phyloP scores from a whole-genome alignment of 2,329 filamentous ascomycete species.

The Neofusicoccum cordaticola region DNA sequence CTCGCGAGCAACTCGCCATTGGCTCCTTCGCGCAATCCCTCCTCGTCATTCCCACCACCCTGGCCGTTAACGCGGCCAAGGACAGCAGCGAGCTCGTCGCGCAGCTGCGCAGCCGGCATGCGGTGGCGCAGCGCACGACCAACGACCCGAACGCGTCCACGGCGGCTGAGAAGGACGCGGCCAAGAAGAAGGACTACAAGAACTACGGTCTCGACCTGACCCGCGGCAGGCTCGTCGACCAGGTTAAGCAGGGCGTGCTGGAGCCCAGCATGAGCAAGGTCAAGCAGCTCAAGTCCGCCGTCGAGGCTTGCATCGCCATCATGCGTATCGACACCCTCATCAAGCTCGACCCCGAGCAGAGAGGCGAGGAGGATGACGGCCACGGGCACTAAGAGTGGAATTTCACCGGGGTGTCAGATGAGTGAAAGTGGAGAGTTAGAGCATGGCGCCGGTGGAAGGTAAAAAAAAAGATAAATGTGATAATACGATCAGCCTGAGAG shows the following conservation, averaged over 20 bases:
- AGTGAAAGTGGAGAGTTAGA: neutral
- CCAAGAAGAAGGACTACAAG: conserved; percentile 95
- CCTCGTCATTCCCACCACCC: conserved; percentile 90
- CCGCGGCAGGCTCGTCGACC: conserved; percentile 87
- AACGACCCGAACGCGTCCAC: conserved; percentile 57
- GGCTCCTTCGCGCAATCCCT: conserved; percentile 95
- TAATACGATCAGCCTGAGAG: conserved; percentile 1
- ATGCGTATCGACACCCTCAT: conserved; percentile 99
- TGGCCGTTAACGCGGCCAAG: conserved; percentile 95
- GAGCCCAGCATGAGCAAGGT: conserved; percentile 99
- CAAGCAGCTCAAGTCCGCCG: conserved; percentile 95
- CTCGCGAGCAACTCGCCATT: conserved; percentile 94
- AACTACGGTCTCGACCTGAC: conserved; percentile 94
- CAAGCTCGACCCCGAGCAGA: conserved; percentile 89
- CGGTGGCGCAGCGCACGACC: conserved; percentile 88
- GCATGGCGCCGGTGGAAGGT: neutral
- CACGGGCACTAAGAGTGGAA: conserved; percentile 65
- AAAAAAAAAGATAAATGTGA: conserved; percentile 12
- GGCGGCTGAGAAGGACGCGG: conserved; percentile 84
- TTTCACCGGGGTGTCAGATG: neutral
- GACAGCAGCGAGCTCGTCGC: conserved; percentile 93
- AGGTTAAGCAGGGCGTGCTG: conserved; percentile 89
- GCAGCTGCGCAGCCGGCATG: conserved; percentile 90
- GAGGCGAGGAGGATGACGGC: conserved; percentile 72
- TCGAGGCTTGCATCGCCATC: conserved; percentile 97